A percentile compares a stretch with the other conserved stretches of the same genome.
Conservation (phyloP, 768 basidiomycete genomes). For the Fistulinella prunicolor region DNA sequence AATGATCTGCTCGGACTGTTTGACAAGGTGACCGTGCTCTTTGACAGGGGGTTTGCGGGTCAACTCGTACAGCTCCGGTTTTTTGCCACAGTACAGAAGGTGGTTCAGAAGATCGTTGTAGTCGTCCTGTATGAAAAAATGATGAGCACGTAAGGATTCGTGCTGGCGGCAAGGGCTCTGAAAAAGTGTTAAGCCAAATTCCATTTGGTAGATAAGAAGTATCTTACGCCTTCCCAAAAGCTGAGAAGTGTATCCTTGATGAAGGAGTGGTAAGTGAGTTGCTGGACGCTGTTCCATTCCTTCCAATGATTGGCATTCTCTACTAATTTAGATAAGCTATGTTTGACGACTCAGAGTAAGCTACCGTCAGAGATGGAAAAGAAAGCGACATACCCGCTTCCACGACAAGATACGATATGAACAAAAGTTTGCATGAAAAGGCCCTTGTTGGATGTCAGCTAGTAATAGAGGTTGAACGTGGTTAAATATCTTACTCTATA, state of each 20-base stretch:
- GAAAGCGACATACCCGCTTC: slow-evolving; percentile 1
- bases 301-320: slow-evolving; percentile 11
- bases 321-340: slow-evolving; percentile 13
- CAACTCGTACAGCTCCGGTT: slow-evolving; percentile 15
- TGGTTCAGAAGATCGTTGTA: slow-evolving; percentile 14
- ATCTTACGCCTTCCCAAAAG: slow-evolving; percentile 12
- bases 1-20: slow-evolving; percentile 16
- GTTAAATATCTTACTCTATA: slow-evolving; percentile 21
- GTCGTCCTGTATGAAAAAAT: slow-evolving; percentile 10
- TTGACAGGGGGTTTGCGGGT: too few species aligned
- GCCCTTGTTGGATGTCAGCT: slow-evolving; percentile 15
- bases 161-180: slow-evolving; percentile 18
- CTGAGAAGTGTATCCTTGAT: slow-evolving; percentile 13
- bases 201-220: background rate
- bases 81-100: slow-evolving; percentile 19
- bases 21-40: too few species aligned
- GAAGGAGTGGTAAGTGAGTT: slow-evolving; percentile 12
- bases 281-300: slow-evolving; percentile 13
- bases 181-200: background rate
- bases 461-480: background rate
- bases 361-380: background rate
- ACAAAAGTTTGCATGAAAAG: slow-evolving; percentile 25
- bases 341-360: background rate
- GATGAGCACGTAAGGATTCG: background rate
- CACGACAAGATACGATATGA: slow-evolving; percentile 21